Conservation (phyloP, 371 early-diverging fungal genomes). For the Saksenaea vasiformis region DNA sequence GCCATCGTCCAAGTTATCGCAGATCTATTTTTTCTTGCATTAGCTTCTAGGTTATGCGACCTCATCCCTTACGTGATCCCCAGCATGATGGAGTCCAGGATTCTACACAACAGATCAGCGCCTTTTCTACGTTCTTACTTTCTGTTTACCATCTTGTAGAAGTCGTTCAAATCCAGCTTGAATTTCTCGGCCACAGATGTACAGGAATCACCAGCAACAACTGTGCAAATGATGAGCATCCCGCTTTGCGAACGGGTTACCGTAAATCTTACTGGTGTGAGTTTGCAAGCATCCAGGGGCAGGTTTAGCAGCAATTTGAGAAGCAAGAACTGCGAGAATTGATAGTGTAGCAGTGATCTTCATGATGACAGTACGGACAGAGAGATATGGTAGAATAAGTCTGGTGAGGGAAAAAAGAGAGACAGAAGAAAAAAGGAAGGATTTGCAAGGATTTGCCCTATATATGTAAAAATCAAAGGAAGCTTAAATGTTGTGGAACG, state of each 20-base stretch:
- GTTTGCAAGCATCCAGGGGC: background rate
- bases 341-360: background rate
- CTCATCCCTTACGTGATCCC: slow-evolving; percentile 8
- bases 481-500: slow-evolving; percentile 2
- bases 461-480: background rate
- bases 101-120: background rate
- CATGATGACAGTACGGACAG: background rate
- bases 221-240: background rate
- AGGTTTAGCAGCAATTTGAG: slow-evolving; percentile 6
- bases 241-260: slow-evolving; percentile 11
- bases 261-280: slow-evolving; percentile 3
- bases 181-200: slow-evolving; percentile 16
- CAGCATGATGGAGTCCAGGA: slow-evolving; percentile 24
- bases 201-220: slow-evolving; percentile 17
- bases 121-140: background rate
- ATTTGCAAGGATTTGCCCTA: background rate
- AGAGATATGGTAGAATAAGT: too few species aligned
- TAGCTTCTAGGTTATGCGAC: background rate
- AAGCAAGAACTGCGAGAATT: slow-evolving; percentile 12
- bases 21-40: background rate
- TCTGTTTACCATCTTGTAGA: slow-evolving; percentile 11
- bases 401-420: background rate
- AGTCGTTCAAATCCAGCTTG: slow-evolving; percentile 8
- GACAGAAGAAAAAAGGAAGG: background rate
- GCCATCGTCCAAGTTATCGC: slow-evolving; percentile 30